Base-by-base conservation (phyloP, 352 stramenopile genomes). In the Thraustochytrium sp. region DNA sequence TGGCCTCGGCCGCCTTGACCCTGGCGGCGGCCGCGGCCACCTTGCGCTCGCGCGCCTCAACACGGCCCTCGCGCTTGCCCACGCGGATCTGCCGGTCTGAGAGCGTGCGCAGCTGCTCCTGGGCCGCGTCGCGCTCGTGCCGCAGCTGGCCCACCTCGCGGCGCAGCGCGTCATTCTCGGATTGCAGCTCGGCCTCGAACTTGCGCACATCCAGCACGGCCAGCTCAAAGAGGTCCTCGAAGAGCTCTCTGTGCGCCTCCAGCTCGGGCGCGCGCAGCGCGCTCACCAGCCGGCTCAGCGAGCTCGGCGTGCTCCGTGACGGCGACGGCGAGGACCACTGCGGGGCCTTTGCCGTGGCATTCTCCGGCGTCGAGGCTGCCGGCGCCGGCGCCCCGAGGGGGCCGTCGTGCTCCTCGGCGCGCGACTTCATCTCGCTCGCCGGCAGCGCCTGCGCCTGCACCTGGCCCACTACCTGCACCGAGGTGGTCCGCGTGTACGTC, bases 141-240 rank as follows among this genome's bases (percentile, higher is more conserved):
- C 46, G 65, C 9, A 77, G 65, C 16, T 62, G 23, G 21, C 26
- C 49, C 23, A 36, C 26, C 26, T 77, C 40, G 4, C 65, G 42
- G 9, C n/a, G 8, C 40, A 77, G 26, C 18, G 36, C 34, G 23
- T 55, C 40, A 36, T 31, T 77, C 31, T 62, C 49, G 18, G 13
- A 13, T 16, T 64, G 49, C 2, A 77, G 8, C 26, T 11, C 65
- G 5, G 13, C 31, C 65, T 77, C 65, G 46, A 62, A 77, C 42
- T 62, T 55, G 11, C 65, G 40, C 18, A 77, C 65, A 26, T 77
- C 65, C 9, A 77, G 65, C 18, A 77, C 46, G 34, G 49, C 65
- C 9, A 62, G 42, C 34, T 77, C 65, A n/a, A 77, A 62, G 42
- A 77, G 42, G 65, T 77, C 65, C 59, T 72, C 59, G 36, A 72